Evolutionary conservation across 2,329 filamentous ascomycete genomes (phyloP).

Genomic region (Hymenoscyphus fraxineus): DNA sequence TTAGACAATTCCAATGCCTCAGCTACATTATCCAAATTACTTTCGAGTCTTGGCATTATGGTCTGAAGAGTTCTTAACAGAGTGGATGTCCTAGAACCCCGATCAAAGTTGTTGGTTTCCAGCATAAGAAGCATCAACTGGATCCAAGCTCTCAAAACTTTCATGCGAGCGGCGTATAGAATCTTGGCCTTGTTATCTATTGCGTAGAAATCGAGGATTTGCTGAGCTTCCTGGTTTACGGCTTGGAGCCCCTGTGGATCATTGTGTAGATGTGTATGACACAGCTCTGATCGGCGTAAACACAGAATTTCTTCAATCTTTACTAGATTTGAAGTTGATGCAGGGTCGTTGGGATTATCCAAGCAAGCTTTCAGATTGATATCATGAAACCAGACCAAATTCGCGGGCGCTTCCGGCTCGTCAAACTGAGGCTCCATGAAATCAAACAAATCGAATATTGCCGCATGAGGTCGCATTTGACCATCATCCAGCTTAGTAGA

Average conservation of each 20-base stretch:
- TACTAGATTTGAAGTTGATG: constrained; percentile 62
- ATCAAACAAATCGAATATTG: constrained; percentile 89
- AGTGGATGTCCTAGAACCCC: constrained; percentile 68
- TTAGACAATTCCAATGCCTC: constrained; percentile 74
- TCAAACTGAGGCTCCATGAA: constrained; percentile 68
- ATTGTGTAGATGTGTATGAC: constrained; percentile 46
- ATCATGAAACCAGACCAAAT: constrained; percentile 59
- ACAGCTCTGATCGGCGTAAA: constrained; percentile 62
- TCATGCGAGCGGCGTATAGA: constrained; percentile 50
- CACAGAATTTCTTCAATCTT: constrained; percentile 71
- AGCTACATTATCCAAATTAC: constrained; percentile 61
- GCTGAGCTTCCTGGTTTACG: constrained; percentile 55
- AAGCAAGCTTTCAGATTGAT: constrained; percentile 65
- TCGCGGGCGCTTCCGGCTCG: constrained; percentile 43
- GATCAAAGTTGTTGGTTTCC: constrained; percentile 75
- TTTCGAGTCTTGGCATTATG: constrained; percentile 82
- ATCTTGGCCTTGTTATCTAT: constrained; percentile 62
- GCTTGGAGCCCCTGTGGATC: constrained; percentile 46
- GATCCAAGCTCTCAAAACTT: constrained; percentile 77
- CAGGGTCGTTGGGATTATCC: constrained; percentile 54
- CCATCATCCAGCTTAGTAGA: constrained; percentile 64
- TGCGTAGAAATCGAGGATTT: constrained; percentile 57
- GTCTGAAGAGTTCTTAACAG: constrained; percentile 83
- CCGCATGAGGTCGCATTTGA: constrained; percentile 58
- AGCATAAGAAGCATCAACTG: constrained; percentile 81